Percentiles rank a stretch among this genome's conserved stretches.
Conservation (phyloP, 73 alveolate species). For the Effrenium voratum region DNA sequence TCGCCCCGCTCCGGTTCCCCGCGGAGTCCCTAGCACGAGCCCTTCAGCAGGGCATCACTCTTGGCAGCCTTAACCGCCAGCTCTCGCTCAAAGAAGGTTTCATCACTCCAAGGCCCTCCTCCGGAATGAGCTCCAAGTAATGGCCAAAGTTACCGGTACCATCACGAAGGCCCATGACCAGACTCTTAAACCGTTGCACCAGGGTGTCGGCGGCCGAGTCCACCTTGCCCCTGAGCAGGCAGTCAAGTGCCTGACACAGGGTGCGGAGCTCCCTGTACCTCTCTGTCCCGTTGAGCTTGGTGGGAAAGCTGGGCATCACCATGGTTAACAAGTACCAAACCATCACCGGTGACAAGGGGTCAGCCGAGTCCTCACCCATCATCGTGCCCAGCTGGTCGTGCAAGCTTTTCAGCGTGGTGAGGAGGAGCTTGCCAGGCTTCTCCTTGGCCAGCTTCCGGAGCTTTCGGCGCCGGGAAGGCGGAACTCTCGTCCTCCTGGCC, state of each 20-base stretch:
- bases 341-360: neutral
- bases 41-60: neutral
- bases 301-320: neutral
- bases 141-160: neutral
- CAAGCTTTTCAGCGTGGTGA: neutral
- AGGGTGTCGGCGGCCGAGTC: neutral
- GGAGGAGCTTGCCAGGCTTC: slow-evolving; percentile 35
- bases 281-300: neutral
- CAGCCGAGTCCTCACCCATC: neutral
- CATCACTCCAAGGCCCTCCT: neutral
- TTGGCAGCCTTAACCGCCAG: neutral
- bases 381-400: neutral
- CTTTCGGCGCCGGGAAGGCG: neutral
- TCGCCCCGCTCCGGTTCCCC: neutral
- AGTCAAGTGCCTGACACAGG: neutral
- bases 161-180: neutral
- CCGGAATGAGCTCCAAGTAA: neutral
- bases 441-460: neutral
- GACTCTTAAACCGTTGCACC: slow-evolving; percentile 8
- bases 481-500: neutral
- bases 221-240: neutral
- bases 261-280: slow-evolving; percentile 31
- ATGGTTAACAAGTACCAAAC: neutral
- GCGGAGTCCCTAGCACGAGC: slow-evolving; percentile 7
- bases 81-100: neutral